phyloP scores from a whole-genome alignment of 2,329 filamentous ascomycete genomes.

The Cladosporium velox region DNA sequence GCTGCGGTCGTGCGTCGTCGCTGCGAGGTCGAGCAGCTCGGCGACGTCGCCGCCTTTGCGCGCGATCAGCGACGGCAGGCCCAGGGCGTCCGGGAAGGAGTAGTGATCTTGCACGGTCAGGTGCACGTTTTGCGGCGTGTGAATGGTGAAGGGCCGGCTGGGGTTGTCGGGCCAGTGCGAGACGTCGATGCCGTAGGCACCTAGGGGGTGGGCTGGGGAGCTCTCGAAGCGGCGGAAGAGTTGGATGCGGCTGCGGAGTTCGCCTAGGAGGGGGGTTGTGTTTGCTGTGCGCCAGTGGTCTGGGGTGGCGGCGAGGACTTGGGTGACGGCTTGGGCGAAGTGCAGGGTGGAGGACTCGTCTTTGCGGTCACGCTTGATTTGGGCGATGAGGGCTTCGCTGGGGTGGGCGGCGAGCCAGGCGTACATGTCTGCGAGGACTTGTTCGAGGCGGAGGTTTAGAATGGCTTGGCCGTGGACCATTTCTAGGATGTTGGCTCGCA shows the following conservation, averaged over 20 bases:
- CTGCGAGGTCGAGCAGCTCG: conserved; percentile 42
- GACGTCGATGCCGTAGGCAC: conserved; percentile 38
- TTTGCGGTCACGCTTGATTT: conserved; percentile 39
- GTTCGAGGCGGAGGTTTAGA: conserved; percentile 34
- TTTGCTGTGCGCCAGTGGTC: conserved; percentile 38
- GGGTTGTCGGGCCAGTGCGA: conserved; percentile 40
- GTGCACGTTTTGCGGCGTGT: conserved; percentile 40
- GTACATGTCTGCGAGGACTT: conserved; percentile 35
- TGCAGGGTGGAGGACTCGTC: conserved; percentile 34
- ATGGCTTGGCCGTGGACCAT: conserved; percentile 40
- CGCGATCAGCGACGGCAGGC: conserved; percentile 43
- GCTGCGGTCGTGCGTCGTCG: conserved; percentile 26
- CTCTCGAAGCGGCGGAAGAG: conserved; percentile 38
- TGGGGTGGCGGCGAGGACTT: conserved; percentile 29
- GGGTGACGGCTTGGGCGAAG: conserved; percentile 44
- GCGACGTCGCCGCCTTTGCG: conserved; percentile 45
- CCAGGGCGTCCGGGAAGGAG: conserved; percentile 43
- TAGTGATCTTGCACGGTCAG: conserved; percentile 53
- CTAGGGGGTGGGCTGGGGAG: conserved; percentile 20
- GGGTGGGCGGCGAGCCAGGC: conserved; percentile 34
- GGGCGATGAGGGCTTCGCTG: conserved; percentile 38
- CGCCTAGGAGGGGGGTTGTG: conserved; percentile 37
- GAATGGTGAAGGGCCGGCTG: conserved; percentile 39
- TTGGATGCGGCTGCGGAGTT: conserved; percentile 40
- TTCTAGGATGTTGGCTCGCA: conserved; percentile 34